A percentile compares a stretch with the other conserved stretches of the same genome.
Conservation (phyloP, 2,329 filamentous ascomycete species). For the Chaetomiaceae sp. region DNA sequence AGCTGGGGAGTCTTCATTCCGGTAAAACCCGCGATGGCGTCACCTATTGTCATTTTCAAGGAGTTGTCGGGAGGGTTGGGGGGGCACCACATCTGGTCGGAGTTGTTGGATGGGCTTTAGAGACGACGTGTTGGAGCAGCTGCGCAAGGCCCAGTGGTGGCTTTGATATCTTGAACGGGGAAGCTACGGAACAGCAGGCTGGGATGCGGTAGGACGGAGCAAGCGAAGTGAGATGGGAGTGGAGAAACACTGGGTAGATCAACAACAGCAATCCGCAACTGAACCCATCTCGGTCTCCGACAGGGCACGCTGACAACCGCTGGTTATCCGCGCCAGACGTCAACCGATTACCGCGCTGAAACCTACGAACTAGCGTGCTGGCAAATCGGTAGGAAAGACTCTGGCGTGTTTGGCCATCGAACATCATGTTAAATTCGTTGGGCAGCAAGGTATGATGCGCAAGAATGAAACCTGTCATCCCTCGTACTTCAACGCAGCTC, state of each 20-base stretch:
- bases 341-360: no score
- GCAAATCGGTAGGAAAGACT: no score
- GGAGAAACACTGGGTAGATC: neutral
- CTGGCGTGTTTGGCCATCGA: no score
- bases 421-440: no score
- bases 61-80: constrained; percentile 1
- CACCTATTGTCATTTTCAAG: neutral
- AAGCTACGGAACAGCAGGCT: no score
- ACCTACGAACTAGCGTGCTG: no score
- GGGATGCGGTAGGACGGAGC: no score
- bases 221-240: neutral
- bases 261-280: neutral
- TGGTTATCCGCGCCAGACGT: no score
- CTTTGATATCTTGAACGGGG: neutral
- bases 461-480: no score
- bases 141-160: neutral
- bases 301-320: neutral
- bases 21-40: neutral
- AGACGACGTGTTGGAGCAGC: neutral
- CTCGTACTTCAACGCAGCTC: no score
- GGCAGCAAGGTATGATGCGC: no score
- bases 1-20: neutral
- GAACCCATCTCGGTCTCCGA: neutral
- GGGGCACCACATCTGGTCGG: neutral
- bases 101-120: constrained; percentile 2